Evolutionary conservation across 2,329 filamentous ascomycete species (phyloP), one percentile per base, ranked within the genome.

Genomic region (Diplodia corticola): DNA sequence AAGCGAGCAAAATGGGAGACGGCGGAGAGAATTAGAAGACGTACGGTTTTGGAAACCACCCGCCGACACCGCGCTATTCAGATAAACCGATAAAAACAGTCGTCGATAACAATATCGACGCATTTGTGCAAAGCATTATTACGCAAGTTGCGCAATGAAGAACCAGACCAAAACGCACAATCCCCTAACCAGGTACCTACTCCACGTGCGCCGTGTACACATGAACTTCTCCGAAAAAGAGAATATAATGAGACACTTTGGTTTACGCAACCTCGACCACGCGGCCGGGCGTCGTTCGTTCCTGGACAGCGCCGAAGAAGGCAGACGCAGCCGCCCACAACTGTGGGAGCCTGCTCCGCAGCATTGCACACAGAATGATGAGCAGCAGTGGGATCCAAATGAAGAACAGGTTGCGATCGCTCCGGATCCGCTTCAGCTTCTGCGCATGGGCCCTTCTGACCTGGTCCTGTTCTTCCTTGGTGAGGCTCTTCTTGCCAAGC

Each of bases 371-470:
- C 57, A 84, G 71, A 73, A 85, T 81, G 67, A 82, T 69, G 24
- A 84, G 67, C 17, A 85, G 80, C 44, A 79, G 72, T 46, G 78
- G 78, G 66, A 80, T 76, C 83, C 83, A 85, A 69, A 85, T 76
- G 71, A 83, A 82, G 72, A 83, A 84, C n/a, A 84, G 74, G 68
- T 84, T 84, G 66, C 80, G 76, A 69, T 85, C 83, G 66, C 78
- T 82, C 61, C 75, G 76, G 24, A 84, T 73, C 28, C 79, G 78
- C 73, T 84, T 84, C 74, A 84, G 79, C 63, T 80, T 79, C 57
- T 75, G 77, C 35, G 79, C 79, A 69, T 83, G 81, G 57, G 81
- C 80, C 59, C 77, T 76, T 65, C 80, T 74, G 26, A 83, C 75
- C 68, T 81, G 78, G 68, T 82, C 80, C 68, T 82, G 80, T 64